Evolutionary conservation across 2,329 filamentous ascomycete species (phyloP), one percentile per base, ranked within the genome.

Genomic region (Hypomyces perniciosus): DNA sequence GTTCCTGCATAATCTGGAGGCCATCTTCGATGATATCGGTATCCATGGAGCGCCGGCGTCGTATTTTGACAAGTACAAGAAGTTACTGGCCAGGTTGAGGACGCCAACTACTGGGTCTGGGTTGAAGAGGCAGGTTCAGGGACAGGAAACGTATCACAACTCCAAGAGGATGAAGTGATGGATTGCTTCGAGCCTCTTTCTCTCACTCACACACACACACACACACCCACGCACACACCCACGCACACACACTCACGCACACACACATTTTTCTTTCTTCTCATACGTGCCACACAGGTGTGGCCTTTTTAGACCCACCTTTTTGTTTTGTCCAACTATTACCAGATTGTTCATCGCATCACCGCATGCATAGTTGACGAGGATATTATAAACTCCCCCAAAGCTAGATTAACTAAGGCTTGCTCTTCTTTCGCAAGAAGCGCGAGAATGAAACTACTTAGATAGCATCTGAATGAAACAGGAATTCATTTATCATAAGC

Each of bases 1-100:
- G 52, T 74, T 73, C 48, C 56, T 75, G 13, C 62, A 72, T 44
- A 62, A 55, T n/a, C 62, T 72, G 1, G 68, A 72, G 48, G 57
- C 49, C 33, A 56, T 67, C 6, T 58, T 65, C 6, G 66, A 68
- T 9, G 58, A 55, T 30, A 60, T 73, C 29, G 65, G 63, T 26
- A 52, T 60, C 8, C 59, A 66, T 39, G 67, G 66, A 5, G 69
- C 66, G 1, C 65, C 67, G 4, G 52, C 62, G 1, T 56, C 66
- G 6, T 73, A 72, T 50, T 61, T 71, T 10, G 61, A 62, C 10
- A 68, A 63, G 46, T 68, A 71, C 13, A 59, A 63, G 35, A 56
- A 61, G 7, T 54, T 71, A 45, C 46, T 72, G 2, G 45, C 51
- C 26, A 61, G 66, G 20, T 46, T 72, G 44, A 62, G 62, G 53